Percentiles rank a stretch among this genome's conserved stretches.
These are phyloP conservation scores for Rhodotorula sp. DNA, from an alignment of 1,284 basidiomycete genomes.

Conservation along the genomic window DNA sequence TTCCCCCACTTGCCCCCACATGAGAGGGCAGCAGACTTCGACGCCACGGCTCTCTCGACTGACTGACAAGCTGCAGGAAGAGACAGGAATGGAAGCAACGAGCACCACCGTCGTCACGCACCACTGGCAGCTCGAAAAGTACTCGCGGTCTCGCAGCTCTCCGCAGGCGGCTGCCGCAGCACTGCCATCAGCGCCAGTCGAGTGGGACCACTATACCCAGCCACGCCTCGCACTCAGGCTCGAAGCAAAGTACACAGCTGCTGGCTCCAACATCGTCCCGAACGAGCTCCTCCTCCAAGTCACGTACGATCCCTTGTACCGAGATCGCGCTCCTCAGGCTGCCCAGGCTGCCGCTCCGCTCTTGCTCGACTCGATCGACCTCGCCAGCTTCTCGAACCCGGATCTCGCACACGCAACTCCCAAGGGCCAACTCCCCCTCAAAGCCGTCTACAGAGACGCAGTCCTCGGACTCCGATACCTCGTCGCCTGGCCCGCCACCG, in stretches of 20 bases:
- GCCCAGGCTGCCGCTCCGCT: neutral
- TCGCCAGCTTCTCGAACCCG: constrained; percentile 16
- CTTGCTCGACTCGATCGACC: constrained; percentile 27
- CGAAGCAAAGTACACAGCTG: constrained; percentile 3
- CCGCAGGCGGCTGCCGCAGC: neutral
- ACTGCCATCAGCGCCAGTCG: neutral
- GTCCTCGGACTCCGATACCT: constrained; percentile 26
- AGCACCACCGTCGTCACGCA: neutral
- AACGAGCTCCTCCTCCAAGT: constrained; percentile 11
- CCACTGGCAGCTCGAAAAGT: neutral
- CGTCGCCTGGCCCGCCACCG: neutral
- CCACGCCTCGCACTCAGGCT: constrained; percentile 13
- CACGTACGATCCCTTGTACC: constrained; percentile 19
- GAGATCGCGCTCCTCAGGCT: constrained; percentile 1
- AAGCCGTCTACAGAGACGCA: constrained; percentile 25
- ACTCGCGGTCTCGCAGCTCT: neutral
- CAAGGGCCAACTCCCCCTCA: constrained; percentile 22
- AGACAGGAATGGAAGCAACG: neutral
- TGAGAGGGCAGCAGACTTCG: too few relatives aligned
- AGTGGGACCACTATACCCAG: constrained; percentile 5
- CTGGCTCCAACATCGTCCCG: neutral
- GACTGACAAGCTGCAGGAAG: too few relatives aligned
- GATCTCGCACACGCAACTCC: constrained; percentile 7
- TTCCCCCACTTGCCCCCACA: too few relatives aligned
- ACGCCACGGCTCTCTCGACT: neutral